Conservation (phyloP, 257 asterid species). For the Salvia rosmarinus region DNA sequence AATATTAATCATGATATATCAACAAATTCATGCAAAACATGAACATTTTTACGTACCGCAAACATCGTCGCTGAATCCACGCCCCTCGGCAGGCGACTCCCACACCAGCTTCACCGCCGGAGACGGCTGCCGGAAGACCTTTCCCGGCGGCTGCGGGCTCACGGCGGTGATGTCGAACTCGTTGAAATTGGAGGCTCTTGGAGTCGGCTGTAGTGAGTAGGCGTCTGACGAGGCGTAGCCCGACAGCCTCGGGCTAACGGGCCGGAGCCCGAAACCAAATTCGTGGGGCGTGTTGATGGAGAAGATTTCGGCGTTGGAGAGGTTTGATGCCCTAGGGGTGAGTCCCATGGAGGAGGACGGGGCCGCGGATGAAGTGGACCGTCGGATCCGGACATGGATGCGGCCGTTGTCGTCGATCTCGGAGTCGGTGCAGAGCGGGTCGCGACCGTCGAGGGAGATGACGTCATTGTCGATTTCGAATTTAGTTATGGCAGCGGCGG, state of each 20-base stretch:
- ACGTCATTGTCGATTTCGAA: conserved; percentile 66
- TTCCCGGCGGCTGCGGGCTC: conserved; percentile 44
- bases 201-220: conserved; percentile 77
- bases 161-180: conserved; percentile 45
- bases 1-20: no score
- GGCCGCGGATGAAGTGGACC: conserved; percentile 61
- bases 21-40: not conserved
- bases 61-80: conserved; percentile 36
- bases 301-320: conserved; percentile 66
- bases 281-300: conserved; percentile 64
- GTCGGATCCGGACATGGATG: conserved; percentile 66
- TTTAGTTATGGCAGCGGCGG: conserved; percentile 63
- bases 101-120: conserved; percentile 51
- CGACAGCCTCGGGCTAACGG: conserved; percentile 61
- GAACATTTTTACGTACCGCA: conserved; percentile 48
- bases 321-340: conserved; percentile 69
- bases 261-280: conserved; percentile 52
- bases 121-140: conserved; percentile 48
- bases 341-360: conserved; percentile 58
- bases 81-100: conserved; percentile 54
- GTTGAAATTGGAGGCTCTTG: conserved; percentile 62
- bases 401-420: conserved; percentile 58
- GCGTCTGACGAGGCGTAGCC: conserved; percentile 72
- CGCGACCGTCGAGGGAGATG: conserved; percentile 74
- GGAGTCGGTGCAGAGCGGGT: conserved; percentile 72